Evolutionary conservation across 1,139 yeast genomes (phyloP).

Genomic region (Nakaseomyces kungkrabaensis): DNA sequence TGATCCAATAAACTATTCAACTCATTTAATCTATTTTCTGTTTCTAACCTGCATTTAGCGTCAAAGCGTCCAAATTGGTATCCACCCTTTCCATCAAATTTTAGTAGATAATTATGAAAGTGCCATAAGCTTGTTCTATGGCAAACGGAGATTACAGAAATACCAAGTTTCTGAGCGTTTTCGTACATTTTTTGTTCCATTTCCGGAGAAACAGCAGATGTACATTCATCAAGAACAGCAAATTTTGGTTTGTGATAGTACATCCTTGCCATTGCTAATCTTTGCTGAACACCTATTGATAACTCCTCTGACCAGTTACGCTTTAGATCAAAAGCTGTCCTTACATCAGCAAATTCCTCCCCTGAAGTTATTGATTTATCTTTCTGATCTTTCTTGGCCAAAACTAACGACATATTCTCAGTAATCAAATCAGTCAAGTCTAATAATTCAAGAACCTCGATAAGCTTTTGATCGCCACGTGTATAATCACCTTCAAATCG

Average conservation of each 20-base stretch:
- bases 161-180: constrained; percentile 72
- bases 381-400: constrained; percentile 20
- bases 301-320: constrained; percentile 86
- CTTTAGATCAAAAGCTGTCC: constrained; percentile 52
- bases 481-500: constrained; percentile 30
- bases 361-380: constrained; percentile 14
- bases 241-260: constrained; percentile 86
- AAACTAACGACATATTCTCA: constrained; percentile 30
- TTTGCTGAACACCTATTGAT: constrained; percentile 85
- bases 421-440: constrained; percentile 47
- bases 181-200: constrained; percentile 86
- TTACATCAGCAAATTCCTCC: constrained; percentile 14
- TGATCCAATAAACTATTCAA: constrained; percentile 54
- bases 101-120: constrained; percentile 73
- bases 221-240: constrained; percentile 92
- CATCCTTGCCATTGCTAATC: constrained; percentile 87
- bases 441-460: constrained; percentile 49
- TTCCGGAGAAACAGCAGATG: constrained; percentile 85
- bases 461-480: constrained; percentile 52
- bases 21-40: constrained; percentile 61
- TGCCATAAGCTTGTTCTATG: constrained; percentile 91
- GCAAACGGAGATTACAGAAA: constrained; percentile 81
- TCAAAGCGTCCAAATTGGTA: constrained; percentile 60
- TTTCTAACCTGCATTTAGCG: constrained; percentile 55
- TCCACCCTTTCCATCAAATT: constrained; percentile 78